Evolutionary conservation across 768 basidiomycete genomes (phyloP).

Genomic region (Asterophora lycoperdoides): DNA sequence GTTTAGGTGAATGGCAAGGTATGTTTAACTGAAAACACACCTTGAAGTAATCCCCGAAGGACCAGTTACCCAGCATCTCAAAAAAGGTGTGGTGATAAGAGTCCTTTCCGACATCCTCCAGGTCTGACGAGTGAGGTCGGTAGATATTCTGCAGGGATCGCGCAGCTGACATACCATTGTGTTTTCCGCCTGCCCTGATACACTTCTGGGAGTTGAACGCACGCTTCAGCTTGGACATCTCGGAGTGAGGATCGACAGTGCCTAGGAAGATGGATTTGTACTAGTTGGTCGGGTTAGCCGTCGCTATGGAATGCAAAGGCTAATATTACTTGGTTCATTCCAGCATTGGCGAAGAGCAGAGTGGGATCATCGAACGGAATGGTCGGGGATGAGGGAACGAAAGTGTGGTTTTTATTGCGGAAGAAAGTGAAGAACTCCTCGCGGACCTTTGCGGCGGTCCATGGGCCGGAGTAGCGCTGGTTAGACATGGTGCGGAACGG

Average conservation of each 20-base stretch:
- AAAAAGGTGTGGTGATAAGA: slow-evolving; percentile 98
- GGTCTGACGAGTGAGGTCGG: slow-evolving; percentile 47
- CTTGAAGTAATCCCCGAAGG: slow-evolving; percentile 99
- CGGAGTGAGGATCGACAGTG: slow-evolving; percentile 92
- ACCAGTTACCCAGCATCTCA: slow-evolving; percentile 99
- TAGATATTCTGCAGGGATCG: neutral
- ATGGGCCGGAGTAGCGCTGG: slow-evolving; percentile 41
- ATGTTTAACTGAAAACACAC: slow-evolving; percentile 32
- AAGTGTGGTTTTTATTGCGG: slow-evolving; percentile 72
- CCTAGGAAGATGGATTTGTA: slow-evolving; percentile 98
- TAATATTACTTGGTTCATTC: slow-evolving; percentile 83
- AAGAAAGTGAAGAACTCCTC: slow-evolving; percentile 93
- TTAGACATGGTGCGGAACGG: slow-evolving; percentile 33
- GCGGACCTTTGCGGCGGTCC: slow-evolving; percentile 82
- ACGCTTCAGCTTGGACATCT: slow-evolving; percentile 84
- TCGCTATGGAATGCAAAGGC: neutral
- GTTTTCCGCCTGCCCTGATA: slow-evolving; percentile 97
- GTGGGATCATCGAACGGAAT: slow-evolving; percentile 98
- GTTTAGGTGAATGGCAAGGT: slow-evolving; percentile 8
- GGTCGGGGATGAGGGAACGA: slow-evolving; percentile 86
- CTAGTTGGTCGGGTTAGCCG: slow-evolving; percentile 32
- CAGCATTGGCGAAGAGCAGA: slow-evolving; percentile 95
- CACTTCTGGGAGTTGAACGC: slow-evolving; percentile 98
- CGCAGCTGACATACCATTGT: slow-evolving; percentile 65
- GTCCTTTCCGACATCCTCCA: slow-evolving; percentile 98